These are phyloP conservation scores for Pestalotiopsis sp. DNA, from an alignment of 2,329 filamentous ascomycete genomes.

Conservation along the genomic window DNA sequence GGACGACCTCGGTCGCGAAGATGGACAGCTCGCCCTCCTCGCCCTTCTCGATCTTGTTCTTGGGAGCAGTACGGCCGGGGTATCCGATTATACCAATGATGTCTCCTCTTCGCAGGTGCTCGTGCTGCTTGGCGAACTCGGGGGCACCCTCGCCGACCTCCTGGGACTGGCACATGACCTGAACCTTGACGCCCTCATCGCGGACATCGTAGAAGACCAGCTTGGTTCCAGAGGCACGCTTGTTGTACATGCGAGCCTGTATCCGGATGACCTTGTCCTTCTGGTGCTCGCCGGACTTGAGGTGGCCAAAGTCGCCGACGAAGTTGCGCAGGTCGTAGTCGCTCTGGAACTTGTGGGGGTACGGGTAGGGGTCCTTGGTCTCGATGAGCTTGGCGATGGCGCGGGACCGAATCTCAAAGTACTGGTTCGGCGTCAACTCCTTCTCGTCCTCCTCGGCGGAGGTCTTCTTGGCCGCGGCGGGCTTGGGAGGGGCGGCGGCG, in stretches of 20 bases:
- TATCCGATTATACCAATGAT: constrained; percentile 86
- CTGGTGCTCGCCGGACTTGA: constrained; percentile 85
- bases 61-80: constrained; percentile 82
- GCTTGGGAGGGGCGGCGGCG: constrained; percentile 62
- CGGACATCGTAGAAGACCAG: constrained; percentile 89
- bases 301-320: constrained; percentile 70
- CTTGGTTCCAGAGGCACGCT: constrained; percentile 79
- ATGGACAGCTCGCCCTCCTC: constrained; percentile 91
- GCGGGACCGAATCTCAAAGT: constrained; percentile 93
- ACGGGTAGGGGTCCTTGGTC: constrained; percentile 76
- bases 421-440: constrained; percentile 63
- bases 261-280: constrained; percentile 75
- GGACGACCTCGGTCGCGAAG: constrained; percentile 81
- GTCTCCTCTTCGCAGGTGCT: constrained; percentile 85
- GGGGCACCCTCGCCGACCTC: constrained; percentile 65
- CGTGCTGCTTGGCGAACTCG: constrained; percentile 84
- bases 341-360: constrained; percentile 91
- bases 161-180: constrained; percentile 90
- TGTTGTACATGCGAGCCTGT: constrained; percentile 86
- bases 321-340: constrained; percentile 83
- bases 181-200: constrained; percentile 64
- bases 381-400: constrained; percentile 74
- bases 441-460: constrained; percentile 51
- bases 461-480: constrained; percentile 60
- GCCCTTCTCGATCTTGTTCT: constrained; percentile 77